Conservation (phyloP, 371 early-diverging fungal species). For the Thermomucor indicae-seudaticae region DNA sequence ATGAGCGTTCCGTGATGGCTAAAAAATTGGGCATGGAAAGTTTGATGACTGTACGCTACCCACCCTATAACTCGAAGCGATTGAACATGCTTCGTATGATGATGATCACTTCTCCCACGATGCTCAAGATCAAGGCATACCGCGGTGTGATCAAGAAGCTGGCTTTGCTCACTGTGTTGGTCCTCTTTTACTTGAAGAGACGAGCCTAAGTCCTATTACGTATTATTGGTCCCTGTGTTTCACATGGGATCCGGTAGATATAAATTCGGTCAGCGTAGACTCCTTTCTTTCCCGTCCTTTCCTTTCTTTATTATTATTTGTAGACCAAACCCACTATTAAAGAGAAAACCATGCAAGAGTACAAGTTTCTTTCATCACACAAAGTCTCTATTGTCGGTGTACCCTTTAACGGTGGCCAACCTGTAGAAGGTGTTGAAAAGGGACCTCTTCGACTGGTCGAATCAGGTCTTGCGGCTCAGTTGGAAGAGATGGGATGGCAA, state of each 20-base stretch:
- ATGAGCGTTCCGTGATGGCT: slow-evolving; percentile 56
- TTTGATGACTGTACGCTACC: slow-evolving; percentile 47
- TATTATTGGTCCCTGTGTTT: neutral
- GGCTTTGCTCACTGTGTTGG: slow-evolving; percentile 8
- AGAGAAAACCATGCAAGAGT: neutral
- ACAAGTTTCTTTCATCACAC: slow-evolving; percentile 40
- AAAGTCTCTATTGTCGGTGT: slow-evolving; percentile 75
- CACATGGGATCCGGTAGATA: neutral
- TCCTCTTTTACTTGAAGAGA: slow-evolving; percentile 12
- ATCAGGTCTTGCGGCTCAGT: slow-evolving; percentile 75
- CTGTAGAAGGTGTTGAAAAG: slow-evolving; percentile 82
- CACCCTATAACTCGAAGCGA: slow-evolving; percentile 15
- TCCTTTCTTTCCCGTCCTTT: neutral
- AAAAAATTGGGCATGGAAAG: slow-evolving; percentile 40
- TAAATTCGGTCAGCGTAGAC: neutral
- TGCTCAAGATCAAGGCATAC: slow-evolving; percentile 14
- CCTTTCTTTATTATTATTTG: neutral
- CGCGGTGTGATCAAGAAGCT: slow-evolving; percentile 13
- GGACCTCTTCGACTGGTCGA: slow-evolving; percentile 80
- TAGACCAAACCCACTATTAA: neutral
- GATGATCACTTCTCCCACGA: slow-evolving; percentile 15
- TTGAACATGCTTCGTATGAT: slow-evolving; percentile 10
- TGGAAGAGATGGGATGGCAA: slow-evolving; percentile 74
- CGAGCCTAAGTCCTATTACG: too few relatives aligned
- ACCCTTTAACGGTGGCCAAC: slow-evolving; percentile 76